Evolutionary conservation across 495 filamentous ascomycete genomes (phyloP), one percentile per base, ranked within the genome.

Genomic region (Hypoxylon trugodes): DNA sequence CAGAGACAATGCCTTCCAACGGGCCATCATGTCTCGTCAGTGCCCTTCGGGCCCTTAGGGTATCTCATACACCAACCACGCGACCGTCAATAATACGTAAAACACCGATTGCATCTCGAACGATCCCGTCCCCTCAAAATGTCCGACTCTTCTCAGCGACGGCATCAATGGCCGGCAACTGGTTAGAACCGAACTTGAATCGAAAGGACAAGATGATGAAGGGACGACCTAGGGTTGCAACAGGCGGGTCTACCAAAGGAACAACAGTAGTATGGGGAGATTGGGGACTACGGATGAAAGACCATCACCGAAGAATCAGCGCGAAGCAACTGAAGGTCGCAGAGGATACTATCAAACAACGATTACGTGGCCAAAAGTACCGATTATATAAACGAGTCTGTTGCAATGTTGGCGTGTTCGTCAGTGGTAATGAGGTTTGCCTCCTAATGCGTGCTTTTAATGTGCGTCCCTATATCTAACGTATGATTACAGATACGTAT

Each of bases 241-340:
- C 93, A 1, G 96, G 95, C 26, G 96, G 95, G 46, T 93, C 90
- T 35, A 87, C 83, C 6, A 91, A 94, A 59, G 95, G 95, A 58
- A 99, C 95, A 43, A 98, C 94, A 1, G 90, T 99, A 9, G 84
- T 93, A 47, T 97, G 93, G 93, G 95, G 95, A 50, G 94, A 98
- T 76, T 98, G 93, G 70, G 95, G 95, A 12, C 75, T 99, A 70
- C 92, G 95, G 38, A 92, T 99, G 86, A 87, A 83, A 59, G 93
- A 98, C 76, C 91, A 98, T 73, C 90, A 96, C 77, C 90, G 93
- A 28, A 86, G 95, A 28, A 87, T 99, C 70, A 92, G 90, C 36
- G 90, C 95, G n/a, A 72, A 83, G 41, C 91, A 95, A 59, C 84
- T 98, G 46, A 90, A 92, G 76, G 85, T 90, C 58, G 96, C 90